Base-by-base conservation (phyloP, 306 rosid genomes). In the Neltuma alba region DNA sequence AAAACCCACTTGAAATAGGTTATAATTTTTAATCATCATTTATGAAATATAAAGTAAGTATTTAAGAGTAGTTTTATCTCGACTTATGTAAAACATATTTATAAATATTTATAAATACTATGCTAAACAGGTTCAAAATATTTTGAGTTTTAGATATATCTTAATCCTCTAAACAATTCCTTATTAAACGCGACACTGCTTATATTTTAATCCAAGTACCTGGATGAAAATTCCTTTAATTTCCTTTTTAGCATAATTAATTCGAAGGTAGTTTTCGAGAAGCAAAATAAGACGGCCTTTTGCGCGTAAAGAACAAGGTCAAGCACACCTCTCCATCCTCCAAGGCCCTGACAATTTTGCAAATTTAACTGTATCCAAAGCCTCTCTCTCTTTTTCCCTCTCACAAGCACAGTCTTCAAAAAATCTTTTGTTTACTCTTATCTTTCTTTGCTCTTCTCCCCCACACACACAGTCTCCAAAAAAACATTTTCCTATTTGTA, bases 241-340 rank as follows among this genome's bases (percentile, higher is more conserved):
- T 57, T 11, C 0, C 25, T 25, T 57, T 11, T 18, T 57, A 21
- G 15, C 28, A 10, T 57, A 57, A 57, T 57, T 58, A 23, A 58
- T 54, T 65, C 65, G 33, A 63, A 44, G 54, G 16, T 18, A 21
- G 14, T 65, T 82, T 80, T 83, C 79, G 76, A 76, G 64, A 62
- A 87, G 83, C 84, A 78, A 91, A 89, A 89, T 89, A 87, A 86
- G 87, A 82, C 81, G 0, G 64, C 82, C 89, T 89, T 93, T 92
- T 79, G 75, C 78, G 75, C 84, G 62, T 79, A 74, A 82, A 82
- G 79, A n/a, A n/a, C 28, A 2, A 54, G 60, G 28, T n/a, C 84
- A 83, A 1, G 65, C 33, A 60, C 66, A 89, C 80, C 90, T 27
- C 64, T 25, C 6, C 75, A 60, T 65, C 80, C 81, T 89, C 92